Evolutionary conservation across 2,329 filamentous ascomycete genomes (phyloP), one percentile per base, ranked within the genome.

Genomic region (Chaetomiaceae sp.): DNA sequence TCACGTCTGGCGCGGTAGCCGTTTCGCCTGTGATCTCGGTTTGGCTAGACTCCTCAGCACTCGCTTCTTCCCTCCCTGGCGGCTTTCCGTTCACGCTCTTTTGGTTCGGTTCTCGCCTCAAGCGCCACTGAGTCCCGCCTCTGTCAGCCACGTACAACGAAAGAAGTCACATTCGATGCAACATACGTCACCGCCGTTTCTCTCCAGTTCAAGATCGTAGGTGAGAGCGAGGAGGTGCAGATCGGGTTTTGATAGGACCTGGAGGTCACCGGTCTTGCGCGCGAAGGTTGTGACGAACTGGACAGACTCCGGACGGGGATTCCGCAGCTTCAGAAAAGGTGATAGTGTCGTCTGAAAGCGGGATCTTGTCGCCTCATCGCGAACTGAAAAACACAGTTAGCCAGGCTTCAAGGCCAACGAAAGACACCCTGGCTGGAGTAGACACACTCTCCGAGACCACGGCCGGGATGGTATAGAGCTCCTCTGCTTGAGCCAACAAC

Each of bases 191-290:
- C 90, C 90, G n/a, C 83, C 81, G 62, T 95, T 94, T 48, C 83
- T 74, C 70, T 97, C 90, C 59, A 87, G 86, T 59, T 97, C 91
- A n/a, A 97, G 64, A 64, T 98, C 93, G 64, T 97, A 97, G 1
- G 88, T 86, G 46, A 98, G 71, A 8, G 91, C 93, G 60, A 97
- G 72, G 33, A 98, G 77, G 56, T 94, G 86, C 50, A 97, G 72
- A 80, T 98, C 93, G 1, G 89, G 86, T 61, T 78, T 81, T 68
- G 90, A 96, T 48, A 98, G 71, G 1, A 96, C 91, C 10, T 85
- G 79, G 52, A 90, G 75, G 65, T 98, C 93, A 45, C 93, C 93
- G 0, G 93, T 97, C 63, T 82, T 85, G 45, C 87, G 79, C 36
- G 93, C 87, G 70, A 97, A 97, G 48, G 87, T 85, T 39, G 80